phyloP scores from a whole-genome alignment of 2,329 filamentous ascomycete species.

The Venturia nashicola region DNA sequence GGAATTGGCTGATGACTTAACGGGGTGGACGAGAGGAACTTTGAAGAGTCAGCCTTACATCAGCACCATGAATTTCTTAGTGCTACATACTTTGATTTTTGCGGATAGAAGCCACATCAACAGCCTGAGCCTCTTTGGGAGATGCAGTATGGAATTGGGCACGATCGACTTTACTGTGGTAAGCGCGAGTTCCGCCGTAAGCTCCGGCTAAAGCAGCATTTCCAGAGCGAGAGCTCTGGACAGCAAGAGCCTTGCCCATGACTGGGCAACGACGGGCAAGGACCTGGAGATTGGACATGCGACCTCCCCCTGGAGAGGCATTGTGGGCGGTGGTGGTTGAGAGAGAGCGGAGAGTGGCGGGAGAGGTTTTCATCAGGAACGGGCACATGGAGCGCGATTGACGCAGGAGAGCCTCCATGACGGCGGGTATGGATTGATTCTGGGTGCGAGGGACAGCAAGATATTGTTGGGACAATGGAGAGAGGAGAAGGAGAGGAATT shows the following conservation, averaged over 20 bases:
- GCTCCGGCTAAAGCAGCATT: slow-evolving; percentile 34
- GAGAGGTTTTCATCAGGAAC: slow-evolving; percentile 89
- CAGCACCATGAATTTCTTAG: background rate
- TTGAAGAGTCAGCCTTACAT: background rate
- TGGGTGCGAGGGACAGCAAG: background rate
- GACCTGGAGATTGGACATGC: slow-evolving; percentile 94
- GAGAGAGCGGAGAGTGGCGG: slow-evolving; percentile 79
- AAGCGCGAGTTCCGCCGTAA: slow-evolving; percentile 37
- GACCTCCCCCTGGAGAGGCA: slow-evolving; percentile 69
- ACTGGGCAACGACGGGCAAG: slow-evolving; percentile 91
- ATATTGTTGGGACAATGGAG: background rate
- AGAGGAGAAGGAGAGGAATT: background rate
- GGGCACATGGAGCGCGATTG: slow-evolving; percentile 96
- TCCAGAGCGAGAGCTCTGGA: slow-evolving; percentile 50
- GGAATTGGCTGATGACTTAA: slow-evolving; percentile 11
- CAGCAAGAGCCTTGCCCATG: slow-evolving; percentile 94
- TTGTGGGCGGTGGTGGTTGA: slow-evolving; percentile 58
- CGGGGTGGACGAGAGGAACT: slow-evolving; percentile 11
- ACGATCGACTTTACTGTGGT: slow-evolving; percentile 42
- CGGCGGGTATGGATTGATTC: background rate
- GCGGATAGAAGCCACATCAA: slow-evolving; percentile 46
- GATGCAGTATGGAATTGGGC: slow-evolving; percentile 73
- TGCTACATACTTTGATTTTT: slow-evolving; percentile 35
- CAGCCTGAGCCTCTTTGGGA: slow-evolving; percentile 62
- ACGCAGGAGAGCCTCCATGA: slow-evolving; percentile 87